Evolutionary conservation across 1,284 basidiomycete genomes (phyloP), one percentile per base, ranked within the genome.

Genomic region (Calocybe gambosa): DNA sequence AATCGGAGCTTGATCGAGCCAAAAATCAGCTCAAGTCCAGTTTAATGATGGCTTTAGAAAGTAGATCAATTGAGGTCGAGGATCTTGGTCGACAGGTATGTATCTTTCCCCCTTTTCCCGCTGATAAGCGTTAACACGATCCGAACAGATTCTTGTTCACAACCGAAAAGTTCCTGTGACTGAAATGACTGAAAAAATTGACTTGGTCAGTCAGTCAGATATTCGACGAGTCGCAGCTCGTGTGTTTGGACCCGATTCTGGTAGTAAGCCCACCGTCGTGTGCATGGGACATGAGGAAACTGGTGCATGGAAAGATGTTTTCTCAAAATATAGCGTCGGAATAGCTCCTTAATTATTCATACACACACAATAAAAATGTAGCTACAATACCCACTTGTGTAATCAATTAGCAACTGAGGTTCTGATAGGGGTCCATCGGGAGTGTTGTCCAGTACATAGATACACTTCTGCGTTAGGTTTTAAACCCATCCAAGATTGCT

Each of bases 11-110:
- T 28, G 71, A 68, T 45, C 76, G 95, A 43, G 95, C 95, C 31
- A 94, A 93, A 74, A 98, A 98, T 63, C 95, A 98, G 74, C 79
- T 99, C 51, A 94, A 94, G 70, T 89, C 85, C 38, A 89, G 85
- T 50, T 69, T 99, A 54, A 89, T 95, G 69, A 98, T 98, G 95
- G 91, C 93, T 3, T 70, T 98, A 37, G 95, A 99, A 71, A 93
- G 90, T 59, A 73, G 91, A 31, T 73, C 90, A 19, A 84, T 97
- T 1, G 91, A 93, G 59, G 91, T 94, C 0, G 93, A 95, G 64
- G 92, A 93, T 67, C 72, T 91, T 12, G 89, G 89, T 26, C 74
- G 88, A 55, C 85, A 88, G 78, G 82, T 84, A 55, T n/a, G 69
- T 50, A 35, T 43, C 34, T 49, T 37, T 13, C 25, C 40, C 15